Evolutionary conservation across 164 flowering plant genomes (phyloP).

Genomic region (Hamamelis virginiana): DNA sequence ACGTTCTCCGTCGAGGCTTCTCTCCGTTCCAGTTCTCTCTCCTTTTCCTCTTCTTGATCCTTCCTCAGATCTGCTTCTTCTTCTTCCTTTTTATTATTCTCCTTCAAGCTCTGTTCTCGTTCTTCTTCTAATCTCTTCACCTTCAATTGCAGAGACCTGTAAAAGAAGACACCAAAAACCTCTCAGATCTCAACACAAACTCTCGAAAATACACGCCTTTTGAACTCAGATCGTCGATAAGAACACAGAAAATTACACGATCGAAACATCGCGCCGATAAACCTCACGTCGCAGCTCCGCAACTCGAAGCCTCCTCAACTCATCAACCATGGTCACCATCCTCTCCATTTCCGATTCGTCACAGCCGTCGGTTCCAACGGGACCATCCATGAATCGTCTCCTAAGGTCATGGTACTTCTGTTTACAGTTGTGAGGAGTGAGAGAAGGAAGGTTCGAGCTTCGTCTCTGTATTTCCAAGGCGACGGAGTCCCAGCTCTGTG

Average conservation of each 20-base stretch:
- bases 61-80: no score
- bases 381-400: no score
- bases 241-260: constrained; percentile 25
- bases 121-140: constrained; percentile 39
- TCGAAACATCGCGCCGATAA: constrained; percentile 29
- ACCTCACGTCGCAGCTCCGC: constrained; percentile 37
- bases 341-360: no score
- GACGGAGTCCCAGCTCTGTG: no score
- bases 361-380: no score
- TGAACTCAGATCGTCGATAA: constrained; percentile 9
- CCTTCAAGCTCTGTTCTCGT: constrained; percentile 18
- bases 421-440: no score
- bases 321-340: constrained; percentile 17
- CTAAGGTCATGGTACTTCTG: no score
- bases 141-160: constrained; percentile 39
- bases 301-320: constrained; percentile 31
- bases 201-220: background rate
- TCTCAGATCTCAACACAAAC: constrained; percentile 30
- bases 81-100: no score
- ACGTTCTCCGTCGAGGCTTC: constrained; percentile 3
- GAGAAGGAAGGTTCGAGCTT: no score
- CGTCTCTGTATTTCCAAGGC: no score
- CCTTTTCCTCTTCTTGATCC: background rate
- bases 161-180: constrained; percentile 1
- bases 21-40: background rate